Conservation (phyloP, 352 stramenopile species). For the Phytophthora agathidicida region DNA sequence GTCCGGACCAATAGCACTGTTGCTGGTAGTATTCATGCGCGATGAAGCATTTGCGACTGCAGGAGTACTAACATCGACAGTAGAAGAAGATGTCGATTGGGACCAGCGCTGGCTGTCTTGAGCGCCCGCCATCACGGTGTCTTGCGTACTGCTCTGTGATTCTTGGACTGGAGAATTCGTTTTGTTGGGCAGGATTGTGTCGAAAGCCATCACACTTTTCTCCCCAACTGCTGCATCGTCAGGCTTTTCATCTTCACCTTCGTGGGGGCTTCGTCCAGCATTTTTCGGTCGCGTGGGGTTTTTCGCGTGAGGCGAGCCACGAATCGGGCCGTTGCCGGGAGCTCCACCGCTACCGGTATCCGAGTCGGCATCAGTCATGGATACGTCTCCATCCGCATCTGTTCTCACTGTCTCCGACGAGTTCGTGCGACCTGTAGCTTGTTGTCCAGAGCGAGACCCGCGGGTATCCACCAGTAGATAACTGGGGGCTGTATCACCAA, state of each 20-base stretch:
- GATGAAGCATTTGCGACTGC: not conserved
- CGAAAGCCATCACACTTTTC: constrained; percentile 12
- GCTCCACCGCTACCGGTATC: constrained; percentile 13
- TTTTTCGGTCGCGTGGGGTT: constrained; percentile 5
- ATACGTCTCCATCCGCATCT: constrained; percentile 34
- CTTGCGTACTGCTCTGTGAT: constrained; percentile 21
- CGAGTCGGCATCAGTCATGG: constrained; percentile 36
- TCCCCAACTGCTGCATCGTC: constrained; percentile 1
- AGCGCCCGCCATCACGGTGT: constrained; percentile 3
- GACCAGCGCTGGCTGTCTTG: constrained; percentile 20
- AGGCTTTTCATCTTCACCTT: constrained; percentile 7
- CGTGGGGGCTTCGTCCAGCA: constrained; percentile 27
- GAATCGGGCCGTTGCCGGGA: not conserved
- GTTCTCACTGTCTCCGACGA: constrained; percentile 3
- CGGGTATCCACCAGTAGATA: constrained; percentile 69
- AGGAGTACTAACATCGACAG: constrained; percentile 1
- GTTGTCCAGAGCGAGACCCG: constrained; percentile 14
- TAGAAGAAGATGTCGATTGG: not conserved
- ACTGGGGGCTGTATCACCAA: constrained; percentile 42
- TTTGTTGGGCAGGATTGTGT: constrained; percentile 3
- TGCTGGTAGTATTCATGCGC: not conserved
- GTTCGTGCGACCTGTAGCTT: constrained; percentile 1
- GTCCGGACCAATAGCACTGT: not conserved
- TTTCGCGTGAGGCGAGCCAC: constrained; percentile 1
- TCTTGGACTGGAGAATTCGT: not conserved